Base-by-base conservation (phyloP, 2,329 filamentous ascomycete genomes). In the Pezicula radicicola region DNA sequence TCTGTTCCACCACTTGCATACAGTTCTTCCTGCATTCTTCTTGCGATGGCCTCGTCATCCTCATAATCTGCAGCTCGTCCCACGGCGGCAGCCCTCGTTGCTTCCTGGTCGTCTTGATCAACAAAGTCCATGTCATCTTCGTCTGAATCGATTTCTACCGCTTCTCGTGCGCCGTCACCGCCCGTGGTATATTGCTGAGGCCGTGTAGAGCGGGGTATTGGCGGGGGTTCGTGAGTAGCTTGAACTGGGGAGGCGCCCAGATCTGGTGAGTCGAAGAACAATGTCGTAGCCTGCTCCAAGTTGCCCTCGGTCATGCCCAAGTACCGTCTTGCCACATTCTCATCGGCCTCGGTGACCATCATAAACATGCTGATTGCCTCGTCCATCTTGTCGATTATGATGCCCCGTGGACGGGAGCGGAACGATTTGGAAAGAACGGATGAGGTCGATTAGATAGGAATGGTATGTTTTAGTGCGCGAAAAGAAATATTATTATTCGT, bases 1-100 rank as follows among this genome's bases (percentile, higher is more conserved):
- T 73, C 73, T 21, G 68, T 69, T 7, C 68, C 73, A 28, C 67
- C 72, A 19, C 68, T 67, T 46, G 67, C 63, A 63, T 97, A 97
- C 66, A 96, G 80, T 70, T 99, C 91, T 65, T 99, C 89, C 68
- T 99, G 94, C 54, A 99, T 70, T 52, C 89, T 83, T 68, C 92
- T 84, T 6, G 94, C 94, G 85, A 97, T 93, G 41, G 89, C 92
- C 48, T 91, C 92, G 64, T 99, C 94, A 63, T 96, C 91, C 57
- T 97, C 92, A 59, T 88, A 83, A 43, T 84, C 76, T 15, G 79
- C 82, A 4, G 69, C 71, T 30, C 70, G 72, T 9, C 72, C 72
- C 37, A 77, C 71, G 27, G 70, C 70, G 16, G 60, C 58, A 36
- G 60, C 61, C 4, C 45, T 48, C 27, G 47, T 50, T 6, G 54